Evolutionary conservation across 441 rosid species (phyloP), one percentile per base, ranked within the genome.

Genomic region (Erodium moschatum): DNA sequence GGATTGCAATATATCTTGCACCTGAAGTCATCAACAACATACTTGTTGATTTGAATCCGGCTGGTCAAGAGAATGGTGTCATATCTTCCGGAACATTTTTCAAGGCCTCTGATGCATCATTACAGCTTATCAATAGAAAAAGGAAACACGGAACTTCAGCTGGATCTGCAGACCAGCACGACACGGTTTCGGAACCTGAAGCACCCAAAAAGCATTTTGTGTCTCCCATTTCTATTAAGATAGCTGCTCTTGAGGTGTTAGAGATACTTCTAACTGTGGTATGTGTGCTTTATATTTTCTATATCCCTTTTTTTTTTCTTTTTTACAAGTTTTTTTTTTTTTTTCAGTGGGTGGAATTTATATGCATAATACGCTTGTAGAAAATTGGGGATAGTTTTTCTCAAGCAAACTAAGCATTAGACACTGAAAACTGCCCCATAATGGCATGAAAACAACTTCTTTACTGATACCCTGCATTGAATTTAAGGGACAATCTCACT

Each of bases 211-310:
- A 69, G 70, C 64, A 56, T 72, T 69, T 69, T 4, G 64, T 29
- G 64, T 70, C 77, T 74, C 82, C 78, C 7, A 71, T 77, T 65
- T 73, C 87, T 69, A 70, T 90, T 48, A 86, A 90, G 82, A 84
- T 87, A 78, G 97, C 96, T 65, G 89, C 96, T 62, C 79, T 92
- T 58, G 92, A 85, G 81, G 82, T 92, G 44, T 75, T 93, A 64
- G 90, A 89, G 81, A 76, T 84, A 72, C 89, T 89, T 80, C 84
- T 93, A 13, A 86, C 80, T 20, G 90, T 84, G 84, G 97, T 93
- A 85, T 69, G 91, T 69, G 44, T 64, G 68, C 3, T 42, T 18
- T 24, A 16, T 50, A n/a, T 42, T 52, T 72, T 8, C 56, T 18
- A 2, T 5, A 33, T 31, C 35, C 20, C 21, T 21, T n/a, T 48